Percentiles rank a stretch among this genome's conserved stretches.
Conservation (phyloP, 2,329 filamentous ascomycete genomes). For the Penicillium sp. region DNA sequence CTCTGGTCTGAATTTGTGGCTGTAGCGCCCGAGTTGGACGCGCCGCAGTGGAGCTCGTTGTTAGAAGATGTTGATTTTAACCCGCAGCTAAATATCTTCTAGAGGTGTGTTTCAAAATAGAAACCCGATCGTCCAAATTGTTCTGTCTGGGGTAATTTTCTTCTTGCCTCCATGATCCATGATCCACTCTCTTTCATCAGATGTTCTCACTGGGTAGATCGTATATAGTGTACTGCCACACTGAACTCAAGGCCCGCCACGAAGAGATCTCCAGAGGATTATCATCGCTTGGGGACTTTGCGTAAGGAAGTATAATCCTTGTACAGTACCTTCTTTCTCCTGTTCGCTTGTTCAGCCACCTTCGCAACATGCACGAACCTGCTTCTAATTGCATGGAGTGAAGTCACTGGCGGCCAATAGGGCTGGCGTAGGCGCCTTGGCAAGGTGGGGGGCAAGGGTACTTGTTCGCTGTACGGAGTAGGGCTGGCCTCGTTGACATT, state of each 20-base stretch:
- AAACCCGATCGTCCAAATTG: neutral
- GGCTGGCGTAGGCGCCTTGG: conserved; percentile 23
- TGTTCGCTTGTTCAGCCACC: conserved; percentile 1
- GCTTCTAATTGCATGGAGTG: neutral
- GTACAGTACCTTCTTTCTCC: neutral
- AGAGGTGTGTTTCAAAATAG: conserved; percentile 2
- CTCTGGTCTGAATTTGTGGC: conserved; percentile 30
- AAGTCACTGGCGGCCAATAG: conserved; percentile 19
- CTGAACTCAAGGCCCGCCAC: neutral
- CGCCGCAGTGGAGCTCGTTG: conserved; percentile 29
- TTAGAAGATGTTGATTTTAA: conserved; percentile 28
- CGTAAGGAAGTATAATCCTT: neutral
- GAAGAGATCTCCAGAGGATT: neutral
- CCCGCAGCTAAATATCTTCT: conserved; percentile 16
- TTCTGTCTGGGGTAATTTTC: neutral
- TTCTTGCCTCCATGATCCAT: neutral
- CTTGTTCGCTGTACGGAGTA: conserved; percentile 16
- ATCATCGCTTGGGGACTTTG: neutral
- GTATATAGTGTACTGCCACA: neutral
- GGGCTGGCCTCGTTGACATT: conserved; percentile 27
- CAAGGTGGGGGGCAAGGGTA: conserved; percentile 25
- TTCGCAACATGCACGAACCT: conserved; percentile 3
- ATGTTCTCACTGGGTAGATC: no score
- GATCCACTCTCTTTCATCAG: neutral
- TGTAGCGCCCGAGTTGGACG: conserved; percentile 27